Evolutionary conservation across 2,329 filamentous ascomycete species (phyloP).

Genomic region (Truncatella angustata): DNA sequence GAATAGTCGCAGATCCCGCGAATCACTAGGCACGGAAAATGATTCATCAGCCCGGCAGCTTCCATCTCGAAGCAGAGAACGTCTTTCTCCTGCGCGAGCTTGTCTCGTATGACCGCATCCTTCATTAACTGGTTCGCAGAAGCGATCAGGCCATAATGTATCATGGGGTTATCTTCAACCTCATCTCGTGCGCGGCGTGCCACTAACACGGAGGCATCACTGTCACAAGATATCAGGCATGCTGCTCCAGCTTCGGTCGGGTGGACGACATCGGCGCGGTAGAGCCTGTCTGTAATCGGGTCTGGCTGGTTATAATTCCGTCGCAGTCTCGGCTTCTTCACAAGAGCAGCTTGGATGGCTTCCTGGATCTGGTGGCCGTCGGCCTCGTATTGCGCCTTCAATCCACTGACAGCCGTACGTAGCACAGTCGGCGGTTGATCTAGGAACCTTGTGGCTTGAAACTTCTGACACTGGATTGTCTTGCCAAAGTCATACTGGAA

Average conservation of each 20-base stretch:
- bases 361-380: slow-evolving; percentile 25
- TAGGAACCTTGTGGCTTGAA: slow-evolving; percentile 11
- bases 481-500: slow-evolving; percentile 33
- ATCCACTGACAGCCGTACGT: slow-evolving; percentile 18
- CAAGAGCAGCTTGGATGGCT: slow-evolving; percentile 21
- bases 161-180: slow-evolving; percentile 18
- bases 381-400: slow-evolving; percentile 19
- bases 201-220: not conserved
- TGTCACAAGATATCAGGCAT: slow-evolving; percentile 1
- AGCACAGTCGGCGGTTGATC: slow-evolving; percentile 8
- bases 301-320: slow-evolving; percentile 24
- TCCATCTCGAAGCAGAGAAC: slow-evolving; percentile 20
- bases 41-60: too few species aligned
- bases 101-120: slow-evolving; percentile 23
- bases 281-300: slow-evolving; percentile 26
- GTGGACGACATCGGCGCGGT: too few species aligned
- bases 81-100: slow-evolving; percentile 11
- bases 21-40: slow-evolving; percentile 28
- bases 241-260: too few species aligned
- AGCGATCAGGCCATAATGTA: slow-evolving; percentile 35
- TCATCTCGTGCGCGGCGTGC: not conserved
- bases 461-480: slow-evolving; percentile 19
- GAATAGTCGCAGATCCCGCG: slow-evolving; percentile 31
- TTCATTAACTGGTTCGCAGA: slow-evolving; percentile 31
- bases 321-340: slow-evolving; percentile 22